A percentile compares a stretch with the other conserved stretches of the same genome.
These are phyloP conservation scores for Aspergillus sp. DNA, from an alignment of 2,329 filamentous ascomycete genomes.

Conservation along the genomic window DNA sequence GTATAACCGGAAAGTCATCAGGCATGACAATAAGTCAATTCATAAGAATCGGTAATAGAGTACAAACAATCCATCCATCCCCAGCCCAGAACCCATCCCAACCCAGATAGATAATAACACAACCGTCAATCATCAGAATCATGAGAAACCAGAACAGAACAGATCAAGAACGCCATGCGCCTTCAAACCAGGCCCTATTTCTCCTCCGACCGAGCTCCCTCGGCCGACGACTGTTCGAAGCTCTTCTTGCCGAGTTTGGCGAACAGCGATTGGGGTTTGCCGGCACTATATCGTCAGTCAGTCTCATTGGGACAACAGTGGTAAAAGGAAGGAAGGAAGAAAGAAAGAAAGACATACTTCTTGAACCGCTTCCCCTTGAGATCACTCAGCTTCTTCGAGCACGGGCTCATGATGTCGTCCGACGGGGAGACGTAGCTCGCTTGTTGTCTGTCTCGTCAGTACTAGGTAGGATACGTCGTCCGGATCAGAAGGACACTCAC, in stretches of 20 bases:
- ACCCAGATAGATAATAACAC: conserved; percentile 3
- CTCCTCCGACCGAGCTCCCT: background rate
- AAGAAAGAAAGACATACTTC: conserved; percentile 35
- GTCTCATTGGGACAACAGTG: too few species aligned
- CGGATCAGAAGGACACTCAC: conserved; percentile 24
- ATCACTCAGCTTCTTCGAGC: conserved; percentile 50
- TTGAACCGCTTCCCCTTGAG: conserved; percentile 51
- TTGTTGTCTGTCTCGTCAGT: conserved; percentile 23
- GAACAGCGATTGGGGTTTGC: conserved; percentile 46
- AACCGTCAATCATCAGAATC: conserved; percentile 4
- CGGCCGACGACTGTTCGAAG: conserved; percentile 37
- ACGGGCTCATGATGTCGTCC: conserved; percentile 51
- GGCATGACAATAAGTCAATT: too few species aligned
- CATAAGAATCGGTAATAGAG: too few species aligned
- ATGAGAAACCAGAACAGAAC: conserved; percentile 7
- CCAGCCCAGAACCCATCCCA: background rate
- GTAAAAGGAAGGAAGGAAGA: too few species aligned
- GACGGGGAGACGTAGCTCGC: conserved; percentile 48
- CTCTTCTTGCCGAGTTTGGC: conserved; percentile 48
- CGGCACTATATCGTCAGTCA: conserved; percentile 24
- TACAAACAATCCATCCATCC: background rate
- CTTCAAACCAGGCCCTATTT: background rate
- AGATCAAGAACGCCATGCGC: conserved; percentile 9
- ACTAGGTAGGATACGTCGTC: background rate
- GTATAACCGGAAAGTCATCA: too few species aligned